Conservation (phyloP, 1,139 yeast species). For the Citeromyces siamensis region DNA sequence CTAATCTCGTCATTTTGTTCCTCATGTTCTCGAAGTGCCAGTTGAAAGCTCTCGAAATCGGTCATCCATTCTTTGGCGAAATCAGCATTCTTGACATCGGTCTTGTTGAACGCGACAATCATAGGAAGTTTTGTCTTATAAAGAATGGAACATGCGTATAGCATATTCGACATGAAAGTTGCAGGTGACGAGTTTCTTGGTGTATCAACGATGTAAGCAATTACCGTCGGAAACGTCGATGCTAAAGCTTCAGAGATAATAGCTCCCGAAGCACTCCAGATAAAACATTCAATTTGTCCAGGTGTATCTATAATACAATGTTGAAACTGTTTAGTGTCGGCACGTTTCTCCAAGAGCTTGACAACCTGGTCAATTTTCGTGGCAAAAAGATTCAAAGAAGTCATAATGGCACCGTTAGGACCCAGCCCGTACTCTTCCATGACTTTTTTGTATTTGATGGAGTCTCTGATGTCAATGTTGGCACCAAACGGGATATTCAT, state of each 20-base stretch:
- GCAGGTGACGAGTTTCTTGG: constrained; percentile 92
- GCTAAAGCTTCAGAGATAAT: constrained; percentile 97
- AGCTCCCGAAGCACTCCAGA: constrained; percentile 95
- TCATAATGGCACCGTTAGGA: constrained; percentile 97
- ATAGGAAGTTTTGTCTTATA: constrained; percentile 95
- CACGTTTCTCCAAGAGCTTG: constrained; percentile 69
- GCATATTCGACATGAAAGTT: constrained; percentile 96
- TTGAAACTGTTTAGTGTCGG: constrained; percentile 32
- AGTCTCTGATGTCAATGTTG: constrained; percentile 92
- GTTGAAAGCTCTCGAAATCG: constrained; percentile 88
- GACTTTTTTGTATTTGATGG: constrained; percentile 90
- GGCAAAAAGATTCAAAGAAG: constrained; percentile 81
- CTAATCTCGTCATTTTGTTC: constrained; percentile 51
- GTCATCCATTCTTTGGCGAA: constrained; percentile 97
- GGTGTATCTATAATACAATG: constrained; percentile 94
- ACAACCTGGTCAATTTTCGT: constrained; percentile 97
- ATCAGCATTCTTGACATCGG: constrained; percentile 74
- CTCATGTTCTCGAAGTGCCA: constrained; percentile 50
- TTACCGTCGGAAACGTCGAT: constrained; percentile 86
- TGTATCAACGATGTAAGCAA: constrained; percentile 93
- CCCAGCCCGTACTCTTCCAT: constrained; percentile 91
- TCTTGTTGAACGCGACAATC: constrained; percentile 93
- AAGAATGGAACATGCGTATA: constrained; percentile 92
- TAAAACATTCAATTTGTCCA: constrained; percentile 96
- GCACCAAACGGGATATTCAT: constrained; percentile 85